phyloP scores from a whole-genome alignment of 2,329 filamentous ascomycete genomes.

The Tolypocladium pustulatum region DNA sequence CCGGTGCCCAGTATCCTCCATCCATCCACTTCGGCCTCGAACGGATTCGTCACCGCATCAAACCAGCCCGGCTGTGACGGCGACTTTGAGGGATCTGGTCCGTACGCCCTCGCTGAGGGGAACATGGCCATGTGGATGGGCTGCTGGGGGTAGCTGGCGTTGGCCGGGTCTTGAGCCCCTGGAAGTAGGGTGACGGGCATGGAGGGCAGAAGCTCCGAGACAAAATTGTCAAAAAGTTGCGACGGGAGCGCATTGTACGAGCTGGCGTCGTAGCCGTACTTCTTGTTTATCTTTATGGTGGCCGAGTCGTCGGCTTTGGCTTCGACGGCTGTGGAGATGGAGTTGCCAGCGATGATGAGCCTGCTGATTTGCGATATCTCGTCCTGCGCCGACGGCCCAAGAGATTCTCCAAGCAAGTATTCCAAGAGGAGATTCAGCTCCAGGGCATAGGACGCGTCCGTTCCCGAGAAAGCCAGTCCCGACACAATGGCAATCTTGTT shows the following conservation, averaged over 20 bases:
- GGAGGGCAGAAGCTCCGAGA: conserved; percentile 70
- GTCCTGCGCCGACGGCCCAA: conserved; percentile 48
- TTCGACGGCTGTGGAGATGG: conserved; percentile 54
- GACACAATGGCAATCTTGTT: conserved; percentile 75
- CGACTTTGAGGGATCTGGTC: conserved; percentile 28
- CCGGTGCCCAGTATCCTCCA: conserved; percentile 80
- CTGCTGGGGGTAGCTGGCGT: conserved; percentile 83
- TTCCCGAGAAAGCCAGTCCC: conserved; percentile 73
- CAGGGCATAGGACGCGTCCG: conserved; percentile 60
- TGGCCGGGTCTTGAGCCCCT: conserved; percentile 76
- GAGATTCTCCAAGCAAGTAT: conserved; percentile 75
- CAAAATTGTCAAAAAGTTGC: conserved; percentile 72
- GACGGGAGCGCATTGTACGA: conserved; percentile 82
- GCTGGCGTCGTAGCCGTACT: conserved; percentile 89
- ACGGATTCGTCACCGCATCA: conserved; percentile 85
- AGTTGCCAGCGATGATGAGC: conserved; percentile 87
- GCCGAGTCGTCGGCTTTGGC: conserved; percentile 23
- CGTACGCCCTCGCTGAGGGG: conserved; percentile 61
- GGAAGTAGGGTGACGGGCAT: conserved; percentile 85
- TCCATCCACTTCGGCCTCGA: conserved; percentile 82
- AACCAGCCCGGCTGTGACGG: conserved; percentile 57
- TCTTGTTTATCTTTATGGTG: conserved; percentile 51
- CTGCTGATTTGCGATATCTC: conserved; percentile 62
- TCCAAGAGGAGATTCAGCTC: conserved; percentile 71
- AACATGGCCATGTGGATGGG: conserved; percentile 91